Base-by-base conservation (phyloP, 2,329 filamentous ascomycete species). In the Neonectria hederae region DNA sequence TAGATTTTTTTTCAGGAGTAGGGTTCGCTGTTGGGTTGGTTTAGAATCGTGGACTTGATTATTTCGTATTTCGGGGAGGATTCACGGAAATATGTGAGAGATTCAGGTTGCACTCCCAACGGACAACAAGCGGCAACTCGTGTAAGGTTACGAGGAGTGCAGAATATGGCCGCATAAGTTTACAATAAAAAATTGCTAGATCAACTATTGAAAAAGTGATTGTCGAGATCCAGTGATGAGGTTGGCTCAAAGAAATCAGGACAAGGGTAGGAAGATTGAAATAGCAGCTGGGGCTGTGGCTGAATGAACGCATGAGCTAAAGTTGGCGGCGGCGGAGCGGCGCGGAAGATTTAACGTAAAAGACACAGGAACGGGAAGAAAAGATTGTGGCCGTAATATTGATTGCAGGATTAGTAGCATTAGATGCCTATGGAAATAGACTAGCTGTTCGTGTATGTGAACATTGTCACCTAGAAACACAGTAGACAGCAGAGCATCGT, bases 281-380 rank as follows among this genome's bases (percentile, higher is more conserved):
- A 73, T 74, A 74, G 69, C 32, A 67, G 61, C 45, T 51, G 60
- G 59, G 66, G 66, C 35, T 62, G 66, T 73, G 71, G 71, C 71
- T 72, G 51, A 70, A 65, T 53, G 28, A 63, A 60, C 28, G 43
- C 30, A 61, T 53, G 26, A 61, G 49, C 68, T 57, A 51, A 45
- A 35, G 19, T 35, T 42, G 52, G 38, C 35, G 32, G 55, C 24
- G 28, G 57, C 57, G 35, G 61, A 55, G 55, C 26, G 54, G 56
- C 28, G n/a, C 38, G 28, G 48, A 35, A 61, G 26, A 58, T 48
- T 45, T n/a, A n/a, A n/a, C n/a, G n/a, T n/a, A 48, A 46, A 49
- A 19, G 10, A 52, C 24, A 28, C 19, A 11, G 14, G 13, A 38
- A 48, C 48, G 35, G 24, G 24, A 58, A 24, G 6, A 54, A 49